phyloP scores from a whole-genome alignment of 2,329 filamentous ascomycete species.

The Blastomyces percursus region DNA sequence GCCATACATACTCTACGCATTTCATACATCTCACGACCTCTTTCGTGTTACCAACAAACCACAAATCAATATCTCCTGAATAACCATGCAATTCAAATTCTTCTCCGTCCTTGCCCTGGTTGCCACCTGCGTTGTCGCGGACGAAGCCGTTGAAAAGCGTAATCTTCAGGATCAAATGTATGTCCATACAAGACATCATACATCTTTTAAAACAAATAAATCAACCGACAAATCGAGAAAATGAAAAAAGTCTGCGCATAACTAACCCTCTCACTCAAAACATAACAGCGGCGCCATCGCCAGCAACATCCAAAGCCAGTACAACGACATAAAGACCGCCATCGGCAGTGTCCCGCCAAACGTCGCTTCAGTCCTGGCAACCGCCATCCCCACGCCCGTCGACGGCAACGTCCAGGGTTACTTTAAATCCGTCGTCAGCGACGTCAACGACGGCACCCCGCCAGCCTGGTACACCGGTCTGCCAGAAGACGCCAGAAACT shows the following conservation, averaged over 20 bases:
- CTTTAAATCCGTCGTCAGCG: constrained; percentile 4
- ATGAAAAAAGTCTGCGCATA: neutral
- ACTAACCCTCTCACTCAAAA: neutral
- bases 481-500: constrained; percentile 10
- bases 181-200: neutral
- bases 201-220: neutral
- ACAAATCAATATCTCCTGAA: neutral
- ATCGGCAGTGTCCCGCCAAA: neutral
- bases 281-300: neutral
- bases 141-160: neutral
- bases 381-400: neutral
- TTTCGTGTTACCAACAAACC: neutral
- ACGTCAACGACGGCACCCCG: constrained; percentile 10
- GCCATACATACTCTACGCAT: neutral
- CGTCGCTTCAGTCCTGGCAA: neutral
- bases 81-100: constrained; percentile 19
- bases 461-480: constrained; percentile 14
- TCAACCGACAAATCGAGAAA: neutral
- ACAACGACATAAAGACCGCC: neutral
- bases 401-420: neutral
- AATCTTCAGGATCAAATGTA: neutral
- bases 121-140: constrained; percentile 13
- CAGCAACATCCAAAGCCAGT: neutral
- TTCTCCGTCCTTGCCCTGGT: constrained; percentile 16
- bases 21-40: neutral